Evolutionary conservation across 2,329 filamentous ascomycete species (phyloP), one percentile per base, ranked within the genome.

Genomic region (Fusarium sacchari): DNA sequence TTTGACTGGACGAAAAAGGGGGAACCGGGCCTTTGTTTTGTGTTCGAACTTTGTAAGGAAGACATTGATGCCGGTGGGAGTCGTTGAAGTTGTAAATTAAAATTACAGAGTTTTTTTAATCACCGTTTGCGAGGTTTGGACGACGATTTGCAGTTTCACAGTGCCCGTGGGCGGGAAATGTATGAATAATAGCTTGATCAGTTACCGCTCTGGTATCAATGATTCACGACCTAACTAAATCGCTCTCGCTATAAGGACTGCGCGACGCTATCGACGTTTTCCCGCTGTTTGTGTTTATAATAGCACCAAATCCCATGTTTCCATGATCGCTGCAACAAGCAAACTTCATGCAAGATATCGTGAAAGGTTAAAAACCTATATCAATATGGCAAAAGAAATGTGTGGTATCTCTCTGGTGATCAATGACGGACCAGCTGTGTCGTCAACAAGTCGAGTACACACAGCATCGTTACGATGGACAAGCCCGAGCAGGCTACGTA

Each of bases 331-430:
- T 60, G 65, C 15, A 62, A 28, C 30, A 64, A 58, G 47, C 57
- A 40, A 55, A 70, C 52, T 42, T 47, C 26, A 42, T 18, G 42
- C 47, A 62, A 47, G 18, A 61, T 28, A 37, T 61, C 52, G 36
- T 62, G 46, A 34, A 53, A 53, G 39, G 36, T 65, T 53, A 43
- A 36, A 30, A 24, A 12, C 44, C 40, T 36, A 60, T 58, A 42
- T 69, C 46, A 52, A 63, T 67, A 50, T 64, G 55, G 44, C 52
- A 73, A 53, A 60, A 67, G 55, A 60, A 43, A 59, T 64, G 50
- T 39, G 49, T 73, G 72, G 68, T 75, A 70, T 73, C 74, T 74
- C 57, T 67, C 57, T 69, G 57, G 64, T 57, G 40, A 39, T 60
- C 50, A 53, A 24, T 40, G 58, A 59, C 58, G 50, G 28, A 44